phyloP scores from a whole-genome alignment of 2,329 filamentous ascomycete genomes.

The Akanthomyces dipterigenus region DNA sequence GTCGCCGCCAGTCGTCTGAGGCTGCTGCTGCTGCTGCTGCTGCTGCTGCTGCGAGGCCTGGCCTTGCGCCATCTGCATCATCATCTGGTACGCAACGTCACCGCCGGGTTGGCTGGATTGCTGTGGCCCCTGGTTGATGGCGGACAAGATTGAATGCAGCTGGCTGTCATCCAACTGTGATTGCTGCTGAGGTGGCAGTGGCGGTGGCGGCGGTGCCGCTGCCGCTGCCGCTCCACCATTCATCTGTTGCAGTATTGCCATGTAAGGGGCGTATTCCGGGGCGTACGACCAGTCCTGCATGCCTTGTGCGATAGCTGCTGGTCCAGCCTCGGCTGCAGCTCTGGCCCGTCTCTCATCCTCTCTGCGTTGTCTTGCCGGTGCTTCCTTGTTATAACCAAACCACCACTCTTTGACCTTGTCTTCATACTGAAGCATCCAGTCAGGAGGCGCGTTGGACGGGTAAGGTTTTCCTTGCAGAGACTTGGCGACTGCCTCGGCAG shows the following conservation, averaged over 20 bases:
- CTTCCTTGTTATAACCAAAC: slow-evolving; percentile 39
- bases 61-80: slow-evolving; percentile 32
- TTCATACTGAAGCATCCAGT: slow-evolving; percentile 41
- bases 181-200: slow-evolving; percentile 16
- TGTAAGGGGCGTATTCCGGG: slow-evolving; percentile 36
- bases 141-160: slow-evolving; percentile 38
- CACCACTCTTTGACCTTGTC: slow-evolving; percentile 47
- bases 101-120: slow-evolving; percentile 15
- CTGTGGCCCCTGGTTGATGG: slow-evolving; percentile 32
- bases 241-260: slow-evolving; percentile 36
- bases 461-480: slow-evolving; percentile 39
- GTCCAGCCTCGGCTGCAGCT: slow-evolving; percentile 24
- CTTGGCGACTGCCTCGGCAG: slow-evolving; percentile 36
- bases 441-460: slow-evolving; percentile 45
- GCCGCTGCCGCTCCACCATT: slow-evolving; percentile 22
- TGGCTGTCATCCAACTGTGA: slow-evolving; percentile 30
- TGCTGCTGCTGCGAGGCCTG: slow-evolving; percentile 29
- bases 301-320: slow-evolving; percentile 28
- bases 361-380: slow-evolving; percentile 30
- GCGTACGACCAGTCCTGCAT: slow-evolving; percentile 35
- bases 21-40: not conserved
- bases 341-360: slow-evolving; percentile 32
- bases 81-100: slow-evolving; percentile 25
- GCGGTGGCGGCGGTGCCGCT: slow-evolving; percentile 17
- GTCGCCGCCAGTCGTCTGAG: slow-evolving; percentile 16